phyloP scores from a whole-genome alignment of 352 stramenopile genomes.

The Phytophthora vignae region DNA sequence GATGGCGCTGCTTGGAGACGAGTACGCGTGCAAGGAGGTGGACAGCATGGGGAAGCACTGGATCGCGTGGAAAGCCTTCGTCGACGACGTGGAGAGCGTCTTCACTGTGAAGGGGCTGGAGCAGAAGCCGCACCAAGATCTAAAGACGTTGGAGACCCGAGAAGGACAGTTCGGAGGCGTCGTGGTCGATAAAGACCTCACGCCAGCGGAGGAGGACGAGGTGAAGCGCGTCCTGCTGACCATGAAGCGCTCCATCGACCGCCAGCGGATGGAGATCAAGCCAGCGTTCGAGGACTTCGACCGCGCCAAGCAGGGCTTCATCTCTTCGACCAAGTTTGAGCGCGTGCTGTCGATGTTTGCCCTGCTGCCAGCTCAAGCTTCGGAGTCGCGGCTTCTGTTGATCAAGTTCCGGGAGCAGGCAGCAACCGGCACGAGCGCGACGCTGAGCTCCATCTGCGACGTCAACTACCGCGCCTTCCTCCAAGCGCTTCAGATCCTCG shows the following conservation, averaged over 20 bases:
- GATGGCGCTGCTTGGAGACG: conserved; percentile 56
- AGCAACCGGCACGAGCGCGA: conserved; percentile 45
- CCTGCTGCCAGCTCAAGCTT: conserved; percentile 58
- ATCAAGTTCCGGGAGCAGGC: conserved; percentile 84
- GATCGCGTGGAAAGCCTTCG: conserved; percentile 80
- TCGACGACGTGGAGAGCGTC: conserved; percentile 82
- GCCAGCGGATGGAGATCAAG: conserved; percentile 82
- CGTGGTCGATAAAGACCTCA: conserved; percentile 62
- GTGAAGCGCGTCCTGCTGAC: conserved; percentile 53
- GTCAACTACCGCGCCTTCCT: conserved; percentile 89
- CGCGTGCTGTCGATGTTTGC: conserved; percentile 83
- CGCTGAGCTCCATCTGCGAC: conserved; percentile 78
- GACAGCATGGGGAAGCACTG: conserved; percentile 69
- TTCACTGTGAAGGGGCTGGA: conserved; percentile 85
- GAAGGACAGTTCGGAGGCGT: conserved; percentile 69
- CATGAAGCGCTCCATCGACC: conserved; percentile 71
- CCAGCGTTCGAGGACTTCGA: conserved; percentile 88
- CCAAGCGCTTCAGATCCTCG: conserved; percentile 64
- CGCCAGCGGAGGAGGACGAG: conserved; percentile 50
- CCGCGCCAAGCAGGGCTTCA: conserved; percentile 77
- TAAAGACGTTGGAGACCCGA: conserved; percentile 54
- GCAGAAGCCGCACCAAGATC: conserved; percentile 62
- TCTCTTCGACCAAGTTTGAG: conserved; percentile 83
- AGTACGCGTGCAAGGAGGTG: conserved; percentile 65
- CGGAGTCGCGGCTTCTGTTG: conserved; percentile 56